Conservation (phyloP, 179 eudicot genomes). For the Beta lomatogona region DNA sequence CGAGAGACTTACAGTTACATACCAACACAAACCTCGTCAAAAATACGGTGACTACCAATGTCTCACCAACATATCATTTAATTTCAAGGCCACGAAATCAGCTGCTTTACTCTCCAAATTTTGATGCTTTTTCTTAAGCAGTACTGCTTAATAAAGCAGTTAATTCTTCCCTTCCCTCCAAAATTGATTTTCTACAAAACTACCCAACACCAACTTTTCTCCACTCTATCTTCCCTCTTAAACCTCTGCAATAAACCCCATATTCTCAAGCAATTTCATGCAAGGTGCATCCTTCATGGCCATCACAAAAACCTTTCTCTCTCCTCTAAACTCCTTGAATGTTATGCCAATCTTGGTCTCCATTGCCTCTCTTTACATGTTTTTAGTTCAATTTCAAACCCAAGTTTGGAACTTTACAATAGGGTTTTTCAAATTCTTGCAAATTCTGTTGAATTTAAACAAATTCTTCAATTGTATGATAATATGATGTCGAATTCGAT, state of each 20-base stretch:
- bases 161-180: slow-evolving; percentile 28
- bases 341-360: slow-evolving; percentile 35
- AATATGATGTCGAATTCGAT: slow-evolving; percentile 34
- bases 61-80: not conserved
- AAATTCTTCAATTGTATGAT: slow-evolving; percentile 36
- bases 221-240: slow-evolving; percentile 37
- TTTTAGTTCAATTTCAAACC: slow-evolving; percentile 28
- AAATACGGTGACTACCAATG: too few species aligned
- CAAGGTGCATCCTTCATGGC: slow-evolving; percentile 44
- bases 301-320: slow-evolving; percentile 37
- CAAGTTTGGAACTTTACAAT: slow-evolving; percentile 24
- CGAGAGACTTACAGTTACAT: too few species aligned
- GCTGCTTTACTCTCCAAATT: not conserved
- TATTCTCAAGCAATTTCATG: slow-evolving; percentile 43
- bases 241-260: slow-evolving; percentile 35
- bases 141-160: slow-evolving; percentile 18
- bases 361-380: slow-evolving; percentile 18
- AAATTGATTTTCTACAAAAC: slow-evolving; percentile 26
- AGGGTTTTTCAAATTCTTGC: slow-evolving; percentile 30
- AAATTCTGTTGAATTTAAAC: slow-evolving; percentile 22
- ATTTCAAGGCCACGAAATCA: not conserved
- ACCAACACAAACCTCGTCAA: too few species aligned
- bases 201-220: slow-evolving; percentile 18
- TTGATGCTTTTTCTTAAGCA: slow-evolving; percentile 25
- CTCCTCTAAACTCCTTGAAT: slow-evolving; percentile 28